Evolutionary conservation across 2,329 filamentous ascomycete genomes (phyloP).

Genomic region (Arthrobotrys entomopaga): DNA sequence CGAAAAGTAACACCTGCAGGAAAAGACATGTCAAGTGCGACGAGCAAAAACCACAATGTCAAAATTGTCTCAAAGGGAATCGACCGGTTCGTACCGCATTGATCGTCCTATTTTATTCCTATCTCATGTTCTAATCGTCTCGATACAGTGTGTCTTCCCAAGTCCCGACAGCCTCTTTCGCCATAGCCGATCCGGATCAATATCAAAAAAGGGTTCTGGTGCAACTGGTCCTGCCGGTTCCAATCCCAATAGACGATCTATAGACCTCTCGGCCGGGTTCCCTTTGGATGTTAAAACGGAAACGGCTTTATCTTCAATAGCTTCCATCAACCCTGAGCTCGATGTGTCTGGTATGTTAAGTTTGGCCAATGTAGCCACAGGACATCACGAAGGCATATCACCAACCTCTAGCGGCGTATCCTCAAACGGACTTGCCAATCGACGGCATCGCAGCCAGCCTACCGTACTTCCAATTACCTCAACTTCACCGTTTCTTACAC

Average conservation of each 20-base stretch:
- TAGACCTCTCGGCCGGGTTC: conserved; percentile 51
- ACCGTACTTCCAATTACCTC: conserved; percentile 43
- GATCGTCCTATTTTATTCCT: conserved; percentile 37
- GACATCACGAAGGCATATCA: conserved; percentile 54
- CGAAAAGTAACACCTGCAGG: conserved; percentile 57
- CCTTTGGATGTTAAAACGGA: conserved; percentile 48
- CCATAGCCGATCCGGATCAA: conserved; percentile 58
- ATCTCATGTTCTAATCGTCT: conserved; percentile 22
- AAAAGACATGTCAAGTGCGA: conserved; percentile 59
- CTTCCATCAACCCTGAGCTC: conserved; percentile 48
- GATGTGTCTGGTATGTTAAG: conserved; percentile 55
- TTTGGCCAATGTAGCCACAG: conserved; percentile 49
- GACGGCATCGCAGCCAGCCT: conserved; percentile 44
- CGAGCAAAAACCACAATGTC: conserved; percentile 58
- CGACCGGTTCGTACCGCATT: conserved; percentile 45
- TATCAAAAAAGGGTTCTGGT: conserved; percentile 48
- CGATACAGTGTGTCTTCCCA: conserved; percentile 51
- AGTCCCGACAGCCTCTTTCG: conserved; percentile 55
- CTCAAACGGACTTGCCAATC: conserved; percentile 50
- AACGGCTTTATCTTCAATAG: conserved; percentile 35
- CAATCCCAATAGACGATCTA: conserved; percentile 45
- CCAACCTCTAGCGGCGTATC: conserved; percentile 47
- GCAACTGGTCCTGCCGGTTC: conserved; percentile 24
- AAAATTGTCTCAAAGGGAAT: conserved; percentile 57
- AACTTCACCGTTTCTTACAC: conserved; percentile 39